Evolutionary conservation across 163 green algal genomes (phyloP), one percentile per base, ranked within the genome.

Genomic region (Picocystis sp.): DNA sequence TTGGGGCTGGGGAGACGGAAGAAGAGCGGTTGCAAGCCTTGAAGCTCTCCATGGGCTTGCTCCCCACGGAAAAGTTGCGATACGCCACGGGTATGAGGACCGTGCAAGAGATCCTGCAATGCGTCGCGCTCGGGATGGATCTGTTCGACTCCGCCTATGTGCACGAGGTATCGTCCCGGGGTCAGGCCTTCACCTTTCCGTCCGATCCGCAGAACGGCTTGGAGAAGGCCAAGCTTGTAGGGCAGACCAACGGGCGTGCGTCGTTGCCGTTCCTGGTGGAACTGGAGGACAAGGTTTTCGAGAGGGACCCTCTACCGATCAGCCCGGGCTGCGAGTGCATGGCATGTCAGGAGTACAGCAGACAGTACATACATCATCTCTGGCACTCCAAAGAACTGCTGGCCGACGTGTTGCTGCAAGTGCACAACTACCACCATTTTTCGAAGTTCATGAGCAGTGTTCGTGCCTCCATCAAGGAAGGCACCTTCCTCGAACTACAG

Each of bases 331-430:
- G 84, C 73, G 42, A 23, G 45, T 94, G 84, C 74, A 82, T 72
- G 45, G 57, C 77, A 42, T 82, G 76, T 78, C n/a, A 60, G 35
- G 58, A 50, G 11, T 81, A 93, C 75, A 80, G 50, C 2, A 67
- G 84, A 1, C 79, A 77, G 0, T 94, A 94, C 71, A 17, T 94
- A 11, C 84, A 94, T 62, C 84, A 94, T 70, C 70, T 93, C 48
- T 70, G 93, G 47, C 65, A 85, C 24, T 50, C 56, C 1, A 75
- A 85, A 52, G 81, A 91, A 62, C 85, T 91, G 78, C 66, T 81
- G 22, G 81, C 67, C 1, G 56, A 84, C 22, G 77, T 94, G 22
- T 64, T 94, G 53, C 66, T 94, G 25, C 81, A 94, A 46, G 44
- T 80, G 15, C 81, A 92, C 69, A 92, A 92, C 67, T 74, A 66